Base-by-base conservation (phyloP, 352 stramenopile genomes). In the Pythium oligandrum region DNA sequence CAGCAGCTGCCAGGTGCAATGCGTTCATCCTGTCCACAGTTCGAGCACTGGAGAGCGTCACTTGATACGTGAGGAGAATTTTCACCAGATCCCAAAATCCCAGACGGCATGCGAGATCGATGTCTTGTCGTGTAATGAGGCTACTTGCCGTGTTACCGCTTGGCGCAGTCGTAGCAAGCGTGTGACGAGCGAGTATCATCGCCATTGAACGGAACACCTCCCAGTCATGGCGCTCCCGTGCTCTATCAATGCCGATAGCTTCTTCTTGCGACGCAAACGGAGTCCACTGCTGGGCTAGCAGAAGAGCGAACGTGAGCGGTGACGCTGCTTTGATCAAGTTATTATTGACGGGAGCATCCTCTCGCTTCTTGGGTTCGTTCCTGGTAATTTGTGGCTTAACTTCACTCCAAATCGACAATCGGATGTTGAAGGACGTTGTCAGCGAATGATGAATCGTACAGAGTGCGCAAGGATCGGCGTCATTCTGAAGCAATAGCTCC, bases 51-150 rank as follows among this genome's bases (percentile, higher is more conserved):
- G 73, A 75, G 1, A 88, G 56, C 5, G 67, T 34, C 10, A 84
- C 60, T 64, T 84, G 77, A n/a, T 83, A 70, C 2, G 65, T 61
- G 1, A 88, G 51, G 9, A 88, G 47, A 12, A 78, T 30, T 6
- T 68, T 61, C 0, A 74, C 66, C 0, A 88, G 38, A 6, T 68
- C 55, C 77, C 77, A 88, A 34, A 76, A 84, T 4, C 77, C 74
- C 3, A 79, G 38, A 2, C 31, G 44, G 32, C 77, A 75, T 4
- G 77, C 70, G n/a, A 78, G 46, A 38, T 75, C 56, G 2, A 88
- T 57, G 47, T 86, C 74, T 8, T 72, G 59, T 0, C 63, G 63
- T 4, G 72, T 78, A n/a, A 86, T 61, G n/a, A 82, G 48, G 44
- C 74, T 69, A 49, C 73, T 73, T 36, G 57, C 51, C 36, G 53